phyloP scores from a whole-genome alignment of 352 stramenopile genomes.

The Globisporangium middletonii region DNA sequence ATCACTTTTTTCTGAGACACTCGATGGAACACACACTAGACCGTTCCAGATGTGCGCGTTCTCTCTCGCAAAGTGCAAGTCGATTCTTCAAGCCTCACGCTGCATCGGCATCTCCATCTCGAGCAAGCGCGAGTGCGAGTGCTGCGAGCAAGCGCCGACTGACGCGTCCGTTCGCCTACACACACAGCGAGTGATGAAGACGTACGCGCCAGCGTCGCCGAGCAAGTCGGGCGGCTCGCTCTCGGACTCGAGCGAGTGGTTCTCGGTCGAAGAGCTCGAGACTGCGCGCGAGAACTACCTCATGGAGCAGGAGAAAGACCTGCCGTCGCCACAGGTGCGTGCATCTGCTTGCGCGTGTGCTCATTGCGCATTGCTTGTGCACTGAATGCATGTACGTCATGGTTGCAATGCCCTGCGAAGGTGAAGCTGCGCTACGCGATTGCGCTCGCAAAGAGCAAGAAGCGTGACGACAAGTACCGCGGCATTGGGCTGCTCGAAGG shows the following conservation, averaged over 20 bases:
- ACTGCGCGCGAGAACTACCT: slow-evolving; percentile 69
- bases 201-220: slow-evolving; percentile 9
- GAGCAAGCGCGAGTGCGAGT: neutral
- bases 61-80: no score
- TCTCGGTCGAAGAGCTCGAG: slow-evolving; percentile 69
- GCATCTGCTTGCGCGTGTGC: neutral
- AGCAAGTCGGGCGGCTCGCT: slow-evolving; percentile 6
- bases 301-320: slow-evolving; percentile 69
- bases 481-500: slow-evolving; percentile 68
- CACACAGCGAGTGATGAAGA: slow-evolving; percentile 8
- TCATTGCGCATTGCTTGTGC: neutral
- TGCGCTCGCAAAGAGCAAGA: slow-evolving; percentile 68
- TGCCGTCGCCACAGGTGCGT: slow-evolving; percentile 47
- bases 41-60: no score
- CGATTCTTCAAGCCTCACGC: no score
- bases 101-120: no score
- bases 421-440: slow-evolving; percentile 72
- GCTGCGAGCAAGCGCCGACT: neutral
- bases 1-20: no score
- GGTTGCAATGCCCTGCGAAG: slow-evolving; percentile 10
- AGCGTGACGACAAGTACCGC: slow-evolving; percentile 75
- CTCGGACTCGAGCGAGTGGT: slow-evolving; percentile 38
- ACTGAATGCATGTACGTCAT: neutral
- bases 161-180: neutral
- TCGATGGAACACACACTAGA: no score